Conservation (phyloP, 2,329 filamentous ascomycete species). For the Ophiostoma quercus region DNA sequence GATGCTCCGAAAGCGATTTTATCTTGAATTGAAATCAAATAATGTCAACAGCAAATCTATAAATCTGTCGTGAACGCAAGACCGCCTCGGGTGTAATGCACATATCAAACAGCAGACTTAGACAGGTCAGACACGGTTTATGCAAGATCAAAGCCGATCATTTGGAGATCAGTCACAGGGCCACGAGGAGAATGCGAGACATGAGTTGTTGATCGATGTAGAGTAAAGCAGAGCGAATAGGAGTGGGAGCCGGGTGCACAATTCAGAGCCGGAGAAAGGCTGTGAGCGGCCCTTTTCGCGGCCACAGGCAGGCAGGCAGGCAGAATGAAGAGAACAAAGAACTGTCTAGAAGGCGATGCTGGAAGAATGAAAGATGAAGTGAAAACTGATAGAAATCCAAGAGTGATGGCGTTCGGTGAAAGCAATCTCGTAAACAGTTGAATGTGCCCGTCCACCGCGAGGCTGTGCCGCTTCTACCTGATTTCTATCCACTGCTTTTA, state of each 20-base stretch:
- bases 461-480: not conserved
- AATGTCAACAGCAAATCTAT: no score
- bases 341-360: not conserved
- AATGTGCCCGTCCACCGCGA: not conserved
- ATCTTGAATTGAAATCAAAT: not conserved
- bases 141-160: constrained; percentile 13
- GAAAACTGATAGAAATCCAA: not conserved
- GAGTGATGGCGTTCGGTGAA: not conserved
- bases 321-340: not conserved
- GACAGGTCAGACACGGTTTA: not conserved
- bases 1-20: not conserved
- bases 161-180: constrained; percentile 10
- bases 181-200: constrained; percentile 2
- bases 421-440: not conserved
- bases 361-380: not conserved
- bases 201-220: not conserved
- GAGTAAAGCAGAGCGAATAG: not conserved
- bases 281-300: not conserved
- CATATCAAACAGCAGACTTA: not conserved
- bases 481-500: not conserved
- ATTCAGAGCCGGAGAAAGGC: not conserved
- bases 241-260: not conserved
- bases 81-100: not conserved
- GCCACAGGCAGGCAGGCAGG: not conserved
- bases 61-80: not conserved